These are phyloP conservation scores for Candida fluviatilis DNA, from an alignment of 805 yeast species.

Conservation along the genomic window DNA sequence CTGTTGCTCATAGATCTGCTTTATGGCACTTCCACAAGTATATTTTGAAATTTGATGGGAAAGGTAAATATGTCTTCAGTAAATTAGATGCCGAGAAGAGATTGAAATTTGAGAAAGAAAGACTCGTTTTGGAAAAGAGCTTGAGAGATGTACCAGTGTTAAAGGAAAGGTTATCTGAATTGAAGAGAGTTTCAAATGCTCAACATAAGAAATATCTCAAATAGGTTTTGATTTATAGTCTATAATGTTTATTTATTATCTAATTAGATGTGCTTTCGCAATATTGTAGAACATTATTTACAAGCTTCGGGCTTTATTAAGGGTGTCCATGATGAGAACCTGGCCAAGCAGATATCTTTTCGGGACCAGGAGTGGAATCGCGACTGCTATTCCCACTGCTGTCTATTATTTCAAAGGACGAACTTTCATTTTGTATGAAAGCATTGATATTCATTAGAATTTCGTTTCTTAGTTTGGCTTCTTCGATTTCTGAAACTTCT, in stretches of 20 bases:
- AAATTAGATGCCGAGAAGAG: slow-evolving; percentile 71
- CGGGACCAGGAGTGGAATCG: slow-evolving; percentile 31
- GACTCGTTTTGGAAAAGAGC: slow-evolving; percentile 62
- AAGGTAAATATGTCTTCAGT: slow-evolving; percentile 60
- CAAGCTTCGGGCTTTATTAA: slow-evolving; percentile 8
- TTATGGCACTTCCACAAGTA: slow-evolving; percentile 88
- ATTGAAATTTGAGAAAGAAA: slow-evolving; percentile 72
- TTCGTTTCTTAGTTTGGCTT: slow-evolving; percentile 9
- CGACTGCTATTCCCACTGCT: slow-evolving; percentile 19
- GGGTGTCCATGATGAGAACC: slow-evolving; percentile 69
- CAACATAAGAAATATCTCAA: slow-evolving; percentile 34
- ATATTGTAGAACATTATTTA: neutral
- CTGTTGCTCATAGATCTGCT: slow-evolving; percentile 91
- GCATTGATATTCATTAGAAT: slow-evolving; percentile 2
- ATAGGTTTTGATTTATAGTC: neutral
- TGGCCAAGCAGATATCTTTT: slow-evolving; percentile 56
- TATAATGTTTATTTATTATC: neutral
- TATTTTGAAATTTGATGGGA: slow-evolving; percentile 82
- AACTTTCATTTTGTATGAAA: slow-evolving; percentile 1
- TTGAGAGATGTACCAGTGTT: slow-evolving; percentile 68
- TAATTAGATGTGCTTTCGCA: too few species aligned
- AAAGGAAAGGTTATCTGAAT: slow-evolving; percentile 61
- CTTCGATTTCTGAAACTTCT: slow-evolving; percentile 19
- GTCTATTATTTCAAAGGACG: slow-evolving; percentile 9
- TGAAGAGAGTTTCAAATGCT: slow-evolving; percentile 49